Evolutionary conservation across 2,329 filamentous ascomycete species (phyloP), one percentile per base, ranked within the genome.

Genomic region (Sclerotiophoma versabilis): DNA sequence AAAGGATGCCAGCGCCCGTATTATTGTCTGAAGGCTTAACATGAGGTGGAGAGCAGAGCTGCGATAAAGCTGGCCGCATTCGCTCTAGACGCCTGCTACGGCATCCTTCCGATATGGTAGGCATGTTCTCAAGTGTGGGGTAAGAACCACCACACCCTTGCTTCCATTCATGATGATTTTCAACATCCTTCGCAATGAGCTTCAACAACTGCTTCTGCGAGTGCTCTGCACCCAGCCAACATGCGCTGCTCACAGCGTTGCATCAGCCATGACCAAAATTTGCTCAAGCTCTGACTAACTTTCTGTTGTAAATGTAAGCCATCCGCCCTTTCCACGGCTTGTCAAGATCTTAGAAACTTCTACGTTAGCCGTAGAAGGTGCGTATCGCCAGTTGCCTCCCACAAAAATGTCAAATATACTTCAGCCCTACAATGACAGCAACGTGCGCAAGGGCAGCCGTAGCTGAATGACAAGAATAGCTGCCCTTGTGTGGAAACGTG

Each of bases 381-480:
- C 26, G 10, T 4, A 14, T 39, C 33, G 41, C 20, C 39, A 44
- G 17, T 11, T 37, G 22, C 43, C 25, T 38, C 20, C 8, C 4
- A 14, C n/a, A 14, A 10, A 3, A 5, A 26, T 33, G 9, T 12
- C 36, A 10, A n/a, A 5, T 20, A n/a, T 9, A 32, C 23, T 30
- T 17, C 23, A 38, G 29, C 43, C 36, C 23, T 32, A 15, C n/a
- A 9, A 17, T 11, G 19, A 30, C 23, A 47, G 11, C 22, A 22
- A 37, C n/a, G 5, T 38, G 15, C 15, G 43, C 32, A 50, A 39
- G 20, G 7, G 20, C 27, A 43, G 38, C 33, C 25, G 33, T 22
- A 49, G 44, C 51, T 54, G 50, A 54, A 25, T 7, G 30, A 44
- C 26, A 26, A 37, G n/a, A 54, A 48, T 49, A 54, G 51, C 26